Evolutionary conservation across 2,329 filamentous ascomycete genomes (phyloP), one percentile per base, ranked within the genome.

Genomic region (Drechslerella stenobrocha): DNA sequence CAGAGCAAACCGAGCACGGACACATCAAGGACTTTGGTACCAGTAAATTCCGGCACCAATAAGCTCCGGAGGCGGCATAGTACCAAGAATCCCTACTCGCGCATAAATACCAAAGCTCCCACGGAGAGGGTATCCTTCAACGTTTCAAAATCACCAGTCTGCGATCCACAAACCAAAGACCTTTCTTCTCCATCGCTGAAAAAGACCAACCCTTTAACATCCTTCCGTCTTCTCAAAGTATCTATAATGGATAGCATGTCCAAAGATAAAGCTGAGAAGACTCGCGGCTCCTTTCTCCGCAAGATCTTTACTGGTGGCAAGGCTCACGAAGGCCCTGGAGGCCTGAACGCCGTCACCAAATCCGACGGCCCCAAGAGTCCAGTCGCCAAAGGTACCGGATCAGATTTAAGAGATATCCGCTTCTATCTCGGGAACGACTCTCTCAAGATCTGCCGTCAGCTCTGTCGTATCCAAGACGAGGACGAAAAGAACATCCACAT

Each of bases 391-490:
- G 63, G 63, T 26, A 55, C 51, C 6, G 63, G 63, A 26, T 67
- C 63, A 1, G 55, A 67, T 8, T 37, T 67, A 8, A 40, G 37
- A 45, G 55, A 55, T 18, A 40, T 67, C 28, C 32, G 45, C 2
- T 56, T 55, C 53, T 60, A 42, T 34, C 26, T 56, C 4, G 63
- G 63, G 4, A 67, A 67, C 11, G 63, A 67, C 9, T 67, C 63
- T 22, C 44, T 67, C 7, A 50, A 56, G 2, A 56, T 60, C 37
- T 67, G 55, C 24, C 63, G 55, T 4, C 48, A 50, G 22, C 45
- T 67, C 11, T 67, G 63, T 18, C 63, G 55, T 8, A 37, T 67
- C 23, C 48, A 51, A 22, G 50, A 56, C n/a, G 63, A 67, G 6
- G 50, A 67, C 20, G 55, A 60, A 24, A 60, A 67, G 37, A 23